These are phyloP conservation scores for Myriangium duriaei DNA, from an alignment of 2,329 filamentous ascomycete species.

Conservation along the genomic window DNA sequence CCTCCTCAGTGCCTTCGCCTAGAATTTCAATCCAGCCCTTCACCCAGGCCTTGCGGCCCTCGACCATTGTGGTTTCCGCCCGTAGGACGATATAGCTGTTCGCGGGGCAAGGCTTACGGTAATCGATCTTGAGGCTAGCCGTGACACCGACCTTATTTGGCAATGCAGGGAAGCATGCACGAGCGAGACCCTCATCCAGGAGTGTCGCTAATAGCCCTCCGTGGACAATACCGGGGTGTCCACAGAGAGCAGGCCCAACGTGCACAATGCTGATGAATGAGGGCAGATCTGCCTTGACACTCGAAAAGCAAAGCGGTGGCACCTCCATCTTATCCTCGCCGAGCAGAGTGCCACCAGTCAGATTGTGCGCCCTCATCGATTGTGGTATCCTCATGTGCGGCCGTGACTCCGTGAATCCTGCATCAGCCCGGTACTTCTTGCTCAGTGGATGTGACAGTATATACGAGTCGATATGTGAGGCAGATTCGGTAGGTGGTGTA, in stretches of 20 bases:
- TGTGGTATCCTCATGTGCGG: slow-evolving; percentile 79
- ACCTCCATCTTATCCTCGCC: slow-evolving; percentile 67
- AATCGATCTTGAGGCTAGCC: slow-evolving; percentile 71
- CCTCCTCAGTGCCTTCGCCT: slow-evolving; percentile 33
- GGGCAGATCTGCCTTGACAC: slow-evolving; percentile 38
- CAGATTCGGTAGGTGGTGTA: slow-evolving; percentile 40
- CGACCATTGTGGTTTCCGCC: slow-evolving; percentile 70
- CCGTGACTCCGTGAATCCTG: slow-evolving; percentile 60
- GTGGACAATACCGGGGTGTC: slow-evolving; percentile 82
- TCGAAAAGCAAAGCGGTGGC: slow-evolving; percentile 63
- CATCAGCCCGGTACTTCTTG: slow-evolving; percentile 51
- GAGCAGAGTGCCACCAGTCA: slow-evolving; percentile 69
- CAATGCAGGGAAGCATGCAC: slow-evolving; percentile 77
- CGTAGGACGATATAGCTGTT: slow-evolving; percentile 64
- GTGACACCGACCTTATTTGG: slow-evolving; percentile 80
- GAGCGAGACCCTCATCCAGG: slow-evolving; percentile 76
- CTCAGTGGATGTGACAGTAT: slow-evolving; percentile 69
- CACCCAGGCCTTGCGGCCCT: slow-evolving; percentile 91
- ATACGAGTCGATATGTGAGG: slow-evolving; percentile 51
- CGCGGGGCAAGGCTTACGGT: slow-evolving; percentile 67
- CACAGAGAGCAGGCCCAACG: slow-evolving; percentile 68
- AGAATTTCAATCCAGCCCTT: slow-evolving; percentile 76
- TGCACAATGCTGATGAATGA: slow-evolving; percentile 55
- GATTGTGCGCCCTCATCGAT: slow-evolving; percentile 55
- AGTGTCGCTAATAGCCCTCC: slow-evolving; percentile 86